A percentile compares a stretch with the other conserved stretches of the same genome.
Conservation (phyloP, 306 rosid genomes). For the Adenanthera pavonina region DNA sequence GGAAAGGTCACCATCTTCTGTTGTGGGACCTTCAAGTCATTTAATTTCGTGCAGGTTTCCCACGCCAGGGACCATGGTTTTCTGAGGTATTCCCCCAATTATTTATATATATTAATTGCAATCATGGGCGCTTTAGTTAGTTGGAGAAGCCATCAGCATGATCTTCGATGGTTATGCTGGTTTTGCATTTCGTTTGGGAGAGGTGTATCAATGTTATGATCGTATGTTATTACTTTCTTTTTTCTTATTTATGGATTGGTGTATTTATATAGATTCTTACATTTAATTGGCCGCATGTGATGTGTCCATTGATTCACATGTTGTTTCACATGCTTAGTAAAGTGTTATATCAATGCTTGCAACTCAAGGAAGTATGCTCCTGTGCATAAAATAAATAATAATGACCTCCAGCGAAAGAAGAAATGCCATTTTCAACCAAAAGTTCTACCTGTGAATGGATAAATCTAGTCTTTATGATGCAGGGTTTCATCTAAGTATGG, state of each 20-base stretch:
- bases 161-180: conserved; percentile 46
- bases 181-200: conserved; percentile 56
- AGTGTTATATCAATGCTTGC: not conserved
- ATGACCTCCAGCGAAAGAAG: not conserved
- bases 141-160: conserved; percentile 36
- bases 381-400: not conserved
- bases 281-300: conserved; percentile 37
- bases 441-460: not conserved
- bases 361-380: not conserved
- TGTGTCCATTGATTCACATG: conserved; percentile 25
- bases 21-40: not conserved
- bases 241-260: conserved; percentile 3
- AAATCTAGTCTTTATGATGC: not conserved
- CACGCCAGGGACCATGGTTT: conserved; percentile 47
- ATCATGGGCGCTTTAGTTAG: conserved; percentile 44
- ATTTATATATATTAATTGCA: not conserved
- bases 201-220: conserved; percentile 36
- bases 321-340: not conserved
- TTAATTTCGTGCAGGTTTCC: conserved; percentile 38
- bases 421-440: not conserved
- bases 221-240: not conserved
- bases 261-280: conserved; percentile 40
- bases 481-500: not conserved
- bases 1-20: conserved; percentile 30
- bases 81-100: conserved; percentile 47